A percentile compares a stretch with the other conserved stretches of the same genome.
These are phyloP conservation scores for Mycosphaerella sp. DNA, from an alignment of 2,329 filamentous ascomycete species.

Conservation along the genomic window DNA sequence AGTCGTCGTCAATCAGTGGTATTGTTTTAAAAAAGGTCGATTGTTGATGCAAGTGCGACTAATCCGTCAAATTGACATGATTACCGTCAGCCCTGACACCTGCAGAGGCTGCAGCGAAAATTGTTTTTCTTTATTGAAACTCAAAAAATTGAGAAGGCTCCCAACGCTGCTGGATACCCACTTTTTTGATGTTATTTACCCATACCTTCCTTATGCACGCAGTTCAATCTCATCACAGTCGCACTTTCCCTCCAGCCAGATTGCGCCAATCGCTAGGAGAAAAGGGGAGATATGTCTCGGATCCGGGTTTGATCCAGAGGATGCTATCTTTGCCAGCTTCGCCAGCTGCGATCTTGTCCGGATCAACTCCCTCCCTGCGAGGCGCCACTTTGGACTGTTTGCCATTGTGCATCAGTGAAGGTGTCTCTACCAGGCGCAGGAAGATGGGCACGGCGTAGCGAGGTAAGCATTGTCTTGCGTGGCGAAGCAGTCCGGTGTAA, in stretches of 20 bases:
- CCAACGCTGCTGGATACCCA: no score
- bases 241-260: slow-evolving; percentile 17
- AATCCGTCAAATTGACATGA: no score
- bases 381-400: slow-evolving; percentile 74
- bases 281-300: slow-evolving; percentile 54
- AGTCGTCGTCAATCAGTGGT: no score
- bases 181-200: no score
- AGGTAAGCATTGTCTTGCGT: slow-evolving; percentile 56
- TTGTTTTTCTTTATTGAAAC: no score
- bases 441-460: slow-evolving; percentile 72
- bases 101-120: no score
- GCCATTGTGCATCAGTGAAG: slow-evolving; percentile 63
- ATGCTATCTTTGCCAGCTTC: slow-evolving; percentile 43
- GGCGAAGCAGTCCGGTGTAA: slow-evolving; percentile 54
- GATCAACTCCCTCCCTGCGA: slow-evolving; percentile 60
- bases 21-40: no score
- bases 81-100: no score
- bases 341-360: slow-evolving; percentile 43
- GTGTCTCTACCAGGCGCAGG: slow-evolving; percentile 53
- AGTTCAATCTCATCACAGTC: slow-evolving; percentile 12
- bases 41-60: no score
- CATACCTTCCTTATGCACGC: slow-evolving; percentile 1
- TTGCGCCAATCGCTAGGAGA: slow-evolving; percentile 50
- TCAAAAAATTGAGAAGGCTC: no score
- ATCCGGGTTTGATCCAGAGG: slow-evolving; percentile 45